Evolutionary conservation across 2,329 filamentous ascomycete genomes (phyloP).

Genomic region (Talaromyces funiculosus): DNA sequence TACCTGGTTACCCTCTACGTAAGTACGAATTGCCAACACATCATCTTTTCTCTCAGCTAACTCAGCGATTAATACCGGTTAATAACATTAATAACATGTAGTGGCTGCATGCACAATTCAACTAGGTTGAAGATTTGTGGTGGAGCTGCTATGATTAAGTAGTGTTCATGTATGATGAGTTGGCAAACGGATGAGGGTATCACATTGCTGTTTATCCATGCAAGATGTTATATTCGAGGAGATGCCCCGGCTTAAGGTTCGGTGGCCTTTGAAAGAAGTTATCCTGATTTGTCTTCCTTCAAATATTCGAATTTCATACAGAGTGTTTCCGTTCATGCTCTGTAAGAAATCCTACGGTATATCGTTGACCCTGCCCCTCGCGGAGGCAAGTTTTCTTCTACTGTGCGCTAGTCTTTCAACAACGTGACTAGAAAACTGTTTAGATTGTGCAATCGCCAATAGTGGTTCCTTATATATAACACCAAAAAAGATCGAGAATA

Average conservation of each 20-base stretch:
- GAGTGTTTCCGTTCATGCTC: background rate
- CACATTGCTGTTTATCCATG: background rate
- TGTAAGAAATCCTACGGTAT: background rate
- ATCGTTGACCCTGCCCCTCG: background rate
- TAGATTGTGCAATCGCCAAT: background rate
- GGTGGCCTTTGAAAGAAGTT: no score
- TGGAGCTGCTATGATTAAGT: background rate
- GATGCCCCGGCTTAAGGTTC: background rate
- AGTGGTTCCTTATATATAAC: background rate
- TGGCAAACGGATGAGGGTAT: constrained; percentile 5
- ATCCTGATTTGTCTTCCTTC: no score
- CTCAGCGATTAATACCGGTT: background rate
- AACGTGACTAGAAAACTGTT: background rate
- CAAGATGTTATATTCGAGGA: background rate
- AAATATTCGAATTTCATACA: no score
- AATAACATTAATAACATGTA: no score
- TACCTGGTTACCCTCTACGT: background rate
- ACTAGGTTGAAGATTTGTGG: background rate
- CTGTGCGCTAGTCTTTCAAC: background rate
- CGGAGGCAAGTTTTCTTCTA: background rate
- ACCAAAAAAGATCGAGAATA: background rate
- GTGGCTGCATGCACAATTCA: background rate
- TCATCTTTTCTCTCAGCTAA: background rate
- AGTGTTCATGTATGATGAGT: constrained; percentile 12
- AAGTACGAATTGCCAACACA: background rate